These are phyloP conservation scores for Schoenoplectus triqueter DNA, from an alignment of 202 grass and related monocot species.

Conservation along the genomic window DNA sequence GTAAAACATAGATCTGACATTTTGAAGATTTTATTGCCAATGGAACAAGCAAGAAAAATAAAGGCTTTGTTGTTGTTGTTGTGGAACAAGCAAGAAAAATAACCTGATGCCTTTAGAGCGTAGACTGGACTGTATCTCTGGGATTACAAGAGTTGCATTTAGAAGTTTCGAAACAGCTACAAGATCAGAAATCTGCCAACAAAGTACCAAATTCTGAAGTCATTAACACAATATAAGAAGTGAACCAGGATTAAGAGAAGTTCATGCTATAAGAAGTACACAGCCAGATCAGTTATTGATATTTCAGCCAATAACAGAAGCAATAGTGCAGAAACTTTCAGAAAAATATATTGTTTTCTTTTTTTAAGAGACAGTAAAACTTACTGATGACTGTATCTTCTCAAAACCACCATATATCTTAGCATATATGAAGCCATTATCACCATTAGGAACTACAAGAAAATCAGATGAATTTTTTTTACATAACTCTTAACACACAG, in stretches of 20 bases:
- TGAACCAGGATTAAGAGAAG: background rate
- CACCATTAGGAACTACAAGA: constrained; percentile 62
- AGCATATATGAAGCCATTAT: constrained; percentile 96
- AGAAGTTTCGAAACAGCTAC: constrained; percentile 83
- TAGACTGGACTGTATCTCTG: constrained; percentile 91
- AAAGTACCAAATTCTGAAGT: constrained; percentile 43
- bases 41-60: constrained; percentile 32
- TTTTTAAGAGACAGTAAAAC: constrained; percentile 36
- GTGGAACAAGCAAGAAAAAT: constrained; percentile 32
- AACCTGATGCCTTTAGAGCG: constrained; percentile 95
- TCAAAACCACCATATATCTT: constrained; percentile 98
- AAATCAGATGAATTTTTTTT: constrained; percentile 36
- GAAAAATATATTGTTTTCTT: constrained; percentile 20
- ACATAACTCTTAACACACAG: background rate
- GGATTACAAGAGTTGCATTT: constrained; percentile 99
- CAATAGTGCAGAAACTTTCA: constrained; percentile 35
- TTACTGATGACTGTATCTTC: constrained; percentile 97
- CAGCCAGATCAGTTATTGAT: background rate
- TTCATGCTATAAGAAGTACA: background rate
- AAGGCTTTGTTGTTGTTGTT: constrained; percentile 2
- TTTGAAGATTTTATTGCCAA: constrained; percentile 25
- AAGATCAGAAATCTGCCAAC: constrained; percentile 97
- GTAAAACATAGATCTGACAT: constrained; percentile 14
- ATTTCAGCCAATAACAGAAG: background rate
- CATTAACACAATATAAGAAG: constrained; percentile 31